A percentile compares a stretch with the other conserved stretches of the same genome.
phyloP scores from a whole-genome alignment of 306 rosid species.

The Carpinus fangiana region DNA sequence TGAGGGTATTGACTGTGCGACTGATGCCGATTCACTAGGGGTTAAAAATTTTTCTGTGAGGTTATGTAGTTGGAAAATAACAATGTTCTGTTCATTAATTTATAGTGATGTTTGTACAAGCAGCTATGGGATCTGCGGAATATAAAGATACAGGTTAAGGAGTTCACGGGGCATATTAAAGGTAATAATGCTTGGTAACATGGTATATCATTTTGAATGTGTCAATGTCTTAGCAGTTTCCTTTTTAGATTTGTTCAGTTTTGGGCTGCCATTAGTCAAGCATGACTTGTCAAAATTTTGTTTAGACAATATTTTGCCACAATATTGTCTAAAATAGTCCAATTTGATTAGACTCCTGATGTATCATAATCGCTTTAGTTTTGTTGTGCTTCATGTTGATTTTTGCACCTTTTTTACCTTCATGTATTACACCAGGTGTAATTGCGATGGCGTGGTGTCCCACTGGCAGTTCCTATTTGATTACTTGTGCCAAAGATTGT shows the following conservation, averaged over 20 bases:
- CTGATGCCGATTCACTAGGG: conserved; percentile 22
- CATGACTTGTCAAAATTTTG: not conserved
- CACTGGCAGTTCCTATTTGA: conserved; percentile 83
- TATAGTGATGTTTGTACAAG: conserved; percentile 20
- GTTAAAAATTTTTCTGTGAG: conserved; percentile 29
- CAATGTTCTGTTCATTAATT: not conserved
- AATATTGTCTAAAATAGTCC: too few relatives aligned
- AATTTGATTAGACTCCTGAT: not conserved
- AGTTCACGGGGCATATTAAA: conserved; percentile 89
- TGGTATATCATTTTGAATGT: not conserved
- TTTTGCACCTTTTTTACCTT: conserved; percentile 19
- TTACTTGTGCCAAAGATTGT: conserved; percentile 93
- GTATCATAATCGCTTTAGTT: conserved; percentile 6
- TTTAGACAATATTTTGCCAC: not conserved
- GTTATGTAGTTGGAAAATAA: not conserved
- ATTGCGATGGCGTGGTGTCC: conserved; percentile 99
- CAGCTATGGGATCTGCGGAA: conserved; percentile 99
- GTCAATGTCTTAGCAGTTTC: not conserved
- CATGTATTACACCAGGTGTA: conserved; percentile 62
- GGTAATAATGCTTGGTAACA: conserved; percentile 46
- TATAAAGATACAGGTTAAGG: conserved; percentile 75
- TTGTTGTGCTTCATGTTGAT: conserved; percentile 20
- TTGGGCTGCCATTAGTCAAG: not conserved
- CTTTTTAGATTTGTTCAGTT: not conserved
- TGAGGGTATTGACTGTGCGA: conserved; percentile 61